A percentile compares a stretch with the other conserved stretches of the same genome.
Evolutionary conservation across 73 alveolate species (phyloP).

Genomic region (Paramecium octaurelia): DNA sequence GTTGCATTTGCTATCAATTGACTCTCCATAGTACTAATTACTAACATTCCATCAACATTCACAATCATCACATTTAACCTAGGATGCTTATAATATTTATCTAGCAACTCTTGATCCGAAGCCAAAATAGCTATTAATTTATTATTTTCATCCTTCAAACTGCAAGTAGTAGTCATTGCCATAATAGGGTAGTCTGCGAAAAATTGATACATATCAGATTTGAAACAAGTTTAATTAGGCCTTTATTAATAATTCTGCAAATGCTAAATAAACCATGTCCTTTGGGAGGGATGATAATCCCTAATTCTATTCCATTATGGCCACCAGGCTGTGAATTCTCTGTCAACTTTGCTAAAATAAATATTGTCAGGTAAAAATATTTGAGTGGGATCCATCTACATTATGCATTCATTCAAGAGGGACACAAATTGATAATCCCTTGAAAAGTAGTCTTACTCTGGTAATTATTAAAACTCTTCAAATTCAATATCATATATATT

Average conservation of each 20-base stretch:
- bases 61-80: neutral
- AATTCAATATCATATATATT: neutral
- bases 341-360: neutral
- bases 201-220: neutral
- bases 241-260: neutral
- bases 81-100: neutral
- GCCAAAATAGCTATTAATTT: neutral
- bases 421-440: neutral
- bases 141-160: neutral
- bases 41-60: neutral
- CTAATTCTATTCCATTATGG: neutral
- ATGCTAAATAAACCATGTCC: neutral
- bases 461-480: neutral
- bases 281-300: neutral
- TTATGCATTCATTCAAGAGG: neutral
- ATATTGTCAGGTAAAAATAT: neutral
- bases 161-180: neutral
- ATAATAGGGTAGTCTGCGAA: neutral
- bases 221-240: neutral
- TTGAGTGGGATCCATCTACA: neutral
- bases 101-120: neutral
- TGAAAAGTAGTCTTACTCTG: neutral
- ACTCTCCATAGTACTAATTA: neutral
- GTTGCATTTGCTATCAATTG: neutral
- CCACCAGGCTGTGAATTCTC: conserved; percentile 31